Conservation (phyloP, 306 rosid species). For the Carpinus viminea region DNA sequence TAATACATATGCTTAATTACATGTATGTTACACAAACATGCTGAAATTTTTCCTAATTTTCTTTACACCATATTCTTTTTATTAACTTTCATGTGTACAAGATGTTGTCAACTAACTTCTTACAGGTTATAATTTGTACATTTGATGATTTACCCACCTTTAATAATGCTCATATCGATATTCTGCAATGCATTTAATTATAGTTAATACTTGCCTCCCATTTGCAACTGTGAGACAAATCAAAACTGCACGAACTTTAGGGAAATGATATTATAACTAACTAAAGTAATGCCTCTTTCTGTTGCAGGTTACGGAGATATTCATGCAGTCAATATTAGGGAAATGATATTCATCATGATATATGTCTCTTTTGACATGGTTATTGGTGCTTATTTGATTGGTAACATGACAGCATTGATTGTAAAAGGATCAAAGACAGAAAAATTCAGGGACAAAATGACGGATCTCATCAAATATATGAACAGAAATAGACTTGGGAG, state of each 20-base stretch:
- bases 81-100: neutral
- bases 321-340: constrained; percentile 96
- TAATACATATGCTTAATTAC: too few species aligned
- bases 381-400: constrained; percentile 96
- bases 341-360: constrained; percentile 92
- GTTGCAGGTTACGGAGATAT: constrained; percentile 92
- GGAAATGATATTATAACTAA: neutral
- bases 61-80: neutral
- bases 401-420: constrained; percentile 98
- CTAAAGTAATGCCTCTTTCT: constrained; percentile 28
- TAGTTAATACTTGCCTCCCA: too few species aligned
- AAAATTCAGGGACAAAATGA: constrained; percentile 88
- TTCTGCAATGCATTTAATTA: neutral
- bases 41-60: neutral
- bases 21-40: too few species aligned
- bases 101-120: neutral
- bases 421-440: constrained; percentile 99
- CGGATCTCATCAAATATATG: constrained; percentile 84
- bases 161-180: neutral
- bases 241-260: neutral
- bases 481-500: constrained; percentile 84
- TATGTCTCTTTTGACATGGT: constrained; percentile 93
- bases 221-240: neutral
- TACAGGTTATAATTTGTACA: neutral
- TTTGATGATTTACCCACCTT: neutral